A percentile compares a stretch with the other conserved stretches of the same genome.
Conservation (phyloP, 139 green algal species). For the Desmodesmus armatus region DNA sequence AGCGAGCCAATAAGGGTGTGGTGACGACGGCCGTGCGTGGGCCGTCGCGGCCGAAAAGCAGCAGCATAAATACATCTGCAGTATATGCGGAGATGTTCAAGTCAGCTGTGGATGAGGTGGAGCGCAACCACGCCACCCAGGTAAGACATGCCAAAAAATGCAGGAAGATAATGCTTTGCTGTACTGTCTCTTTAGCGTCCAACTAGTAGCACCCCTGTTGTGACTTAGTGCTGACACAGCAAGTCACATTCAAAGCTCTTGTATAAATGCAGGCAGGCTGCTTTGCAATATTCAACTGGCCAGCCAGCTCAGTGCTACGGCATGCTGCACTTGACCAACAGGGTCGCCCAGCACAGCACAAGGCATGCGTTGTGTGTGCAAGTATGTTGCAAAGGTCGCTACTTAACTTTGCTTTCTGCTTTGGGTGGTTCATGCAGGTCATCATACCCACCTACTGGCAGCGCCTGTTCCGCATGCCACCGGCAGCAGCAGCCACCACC, state of each 20-base stretch:
- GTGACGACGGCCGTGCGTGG: slow-evolving; percentile 54
- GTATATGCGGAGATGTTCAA: slow-evolving; percentile 57
- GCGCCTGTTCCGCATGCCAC: slow-evolving; percentile 57
- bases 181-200: no score
- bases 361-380: background rate
- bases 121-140: slow-evolving; percentile 64
- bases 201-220: no score
- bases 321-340: no score
- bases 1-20: slow-evolving; percentile 52
- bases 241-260: no score
- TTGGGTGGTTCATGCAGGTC: slow-evolving; percentile 53
- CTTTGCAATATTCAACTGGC: no score
- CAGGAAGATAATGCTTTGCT: no score
- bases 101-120: slow-evolving; percentile 66
- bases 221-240: no score
- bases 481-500: slow-evolving; percentile 42
- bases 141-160: no score
- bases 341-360: no score
- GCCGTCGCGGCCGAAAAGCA: slow-evolving; percentile 45
- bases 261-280: no score
- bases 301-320: no score
- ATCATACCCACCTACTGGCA: slow-evolving; percentile 63
- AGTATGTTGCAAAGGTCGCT: no score
- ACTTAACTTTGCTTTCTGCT: background rate
- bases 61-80: slow-evolving; percentile 47